Evolutionary conservation across 1,284 basidiomycete genomes (phyloP), one percentile per base, ranked within the genome.

Genomic region (Pholiota adiposa): DNA sequence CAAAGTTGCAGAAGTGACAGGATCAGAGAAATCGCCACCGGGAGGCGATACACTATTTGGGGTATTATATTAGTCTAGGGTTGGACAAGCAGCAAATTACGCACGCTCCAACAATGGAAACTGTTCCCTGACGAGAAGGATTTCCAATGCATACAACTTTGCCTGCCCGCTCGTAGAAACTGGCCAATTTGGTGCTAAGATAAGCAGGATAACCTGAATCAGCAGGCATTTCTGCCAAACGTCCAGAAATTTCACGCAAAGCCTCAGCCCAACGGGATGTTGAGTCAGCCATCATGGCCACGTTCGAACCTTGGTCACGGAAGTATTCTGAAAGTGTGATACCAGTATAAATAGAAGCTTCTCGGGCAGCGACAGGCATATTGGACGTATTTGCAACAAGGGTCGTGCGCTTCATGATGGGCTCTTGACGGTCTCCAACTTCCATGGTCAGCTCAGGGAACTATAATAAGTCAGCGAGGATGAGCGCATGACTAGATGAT

Each of bases 201-300:
- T 99, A 99, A 4, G 97, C 97, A 54, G 97, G 97, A 79, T 99
- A 99, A 65, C 96, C 96, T 41, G 97, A 98, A 78, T 99, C 97
- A 46, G 97, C 97, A 59, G 97, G 97, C 97, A 99, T 99, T 79
- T 99, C 97, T 36, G 97, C 97, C 59, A 99, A 79, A 80, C 97
- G 96, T 82, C 97, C 97, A 38, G 96, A 98, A 67, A 99, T 98
- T 84, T 99, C 97, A 84, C 97, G 95, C 53, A 99, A 82, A 33
- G 97, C 97, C 75, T 99, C 97, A 54, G 97, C 97, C 97, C 97
- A 99, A 70, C 97, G 96, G 29, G 96, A 98, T 0, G 97, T 98
- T 6, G 97, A 98, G 77, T 99, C 97, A 51, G 97, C 97, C 96
- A 99, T 99, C 97, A 99, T 99, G 53, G 97, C 90, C 31, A 99